These are phyloP conservation scores for Solanum aculeatissimum DNA, from an alignment of 305 asterid species.

Conservation along the genomic window DNA sequence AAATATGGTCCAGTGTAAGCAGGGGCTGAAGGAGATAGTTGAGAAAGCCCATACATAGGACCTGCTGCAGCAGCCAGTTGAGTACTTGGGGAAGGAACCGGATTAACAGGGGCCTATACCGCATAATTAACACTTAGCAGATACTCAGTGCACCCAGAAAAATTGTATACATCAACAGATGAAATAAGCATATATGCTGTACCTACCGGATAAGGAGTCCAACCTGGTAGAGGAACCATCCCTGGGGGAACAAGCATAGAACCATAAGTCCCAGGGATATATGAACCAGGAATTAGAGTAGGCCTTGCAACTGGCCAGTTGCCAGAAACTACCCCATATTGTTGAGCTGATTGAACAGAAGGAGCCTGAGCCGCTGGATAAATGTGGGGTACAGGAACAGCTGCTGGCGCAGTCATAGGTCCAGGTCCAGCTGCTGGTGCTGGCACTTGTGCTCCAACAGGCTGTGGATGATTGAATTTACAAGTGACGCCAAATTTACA, in stretches of 20 bases:
- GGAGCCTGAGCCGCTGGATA: slow-evolving; percentile 48
- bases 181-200: background rate
- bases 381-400: slow-evolving; percentile 34
- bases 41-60: slow-evolving; percentile 47
- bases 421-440: slow-evolving; percentile 29
- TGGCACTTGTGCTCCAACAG: slow-evolving; percentile 36
- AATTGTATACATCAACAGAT: background rate
- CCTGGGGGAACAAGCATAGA: slow-evolving; percentile 78
- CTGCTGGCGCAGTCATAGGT: slow-evolving; percentile 32
- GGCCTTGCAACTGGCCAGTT: slow-evolving; percentile 88
- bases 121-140: background rate
- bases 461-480: slow-evolving; percentile 81
- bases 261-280: slow-evolving; percentile 71
- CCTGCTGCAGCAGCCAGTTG: slow-evolving; percentile 42
- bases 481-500: slow-evolving; percentile 74
- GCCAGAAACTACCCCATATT: slow-evolving; percentile 66
- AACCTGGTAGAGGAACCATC: slow-evolving; percentile 69
- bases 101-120: slow-evolving; percentile 46
- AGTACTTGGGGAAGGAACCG: slow-evolving; percentile 37
- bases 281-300: slow-evolving; percentile 67
- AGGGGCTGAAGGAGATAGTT: slow-evolving; percentile 57
- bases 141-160: background rate
- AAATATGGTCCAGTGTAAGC: slow-evolving; percentile 54
- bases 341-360: slow-evolving; percentile 69
- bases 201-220: slow-evolving; percentile 67